These are phyloP conservation scores for Teratosphaeria destructans DNA, from an alignment of 2,329 filamentous ascomycete genomes.

Conservation along the genomic window DNA sequence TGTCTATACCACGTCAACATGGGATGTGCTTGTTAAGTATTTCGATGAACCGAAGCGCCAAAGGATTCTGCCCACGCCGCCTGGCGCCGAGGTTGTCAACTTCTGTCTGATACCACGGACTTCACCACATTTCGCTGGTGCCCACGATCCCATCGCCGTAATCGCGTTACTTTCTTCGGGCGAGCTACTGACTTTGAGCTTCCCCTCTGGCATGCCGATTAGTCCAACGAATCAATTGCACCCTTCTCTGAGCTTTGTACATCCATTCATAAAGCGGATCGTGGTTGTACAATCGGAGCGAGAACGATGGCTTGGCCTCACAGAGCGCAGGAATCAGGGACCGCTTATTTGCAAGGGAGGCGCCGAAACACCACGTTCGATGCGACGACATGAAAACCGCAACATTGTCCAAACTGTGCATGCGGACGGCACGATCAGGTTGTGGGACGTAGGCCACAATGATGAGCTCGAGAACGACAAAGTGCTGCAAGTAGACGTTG, in stretches of 20 bases:
- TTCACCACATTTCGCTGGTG: constrained; percentile 77
- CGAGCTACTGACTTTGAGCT: constrained; percentile 80
- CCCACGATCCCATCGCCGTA: constrained; percentile 82
- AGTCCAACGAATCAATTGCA: constrained; percentile 89
- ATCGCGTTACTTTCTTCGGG: constrained; percentile 73
- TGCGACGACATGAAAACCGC: constrained; percentile 69
- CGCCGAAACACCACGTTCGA: constrained; percentile 55
- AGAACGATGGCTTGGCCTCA: constrained; percentile 77
- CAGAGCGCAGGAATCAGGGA: constrained; percentile 70
- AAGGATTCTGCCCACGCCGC: constrained; percentile 62
- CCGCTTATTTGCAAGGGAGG: constrained; percentile 72
- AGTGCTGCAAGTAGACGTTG: constrained; percentile 76
- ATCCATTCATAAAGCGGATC: constrained; percentile 73
- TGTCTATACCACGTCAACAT: constrained; percentile 81
- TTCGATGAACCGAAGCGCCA: constrained; percentile 66
- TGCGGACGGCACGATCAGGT: constrained; percentile 77
- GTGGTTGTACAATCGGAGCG: constrained; percentile 63
- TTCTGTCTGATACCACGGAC: constrained; percentile 73
- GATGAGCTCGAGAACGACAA: constrained; percentile 85
- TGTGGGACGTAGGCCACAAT: constrained; percentile 86
- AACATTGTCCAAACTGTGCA: constrained; percentile 82
- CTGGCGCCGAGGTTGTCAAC: constrained; percentile 64
- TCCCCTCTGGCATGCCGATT: constrained; percentile 84
- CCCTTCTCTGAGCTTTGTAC: constrained; percentile 74
- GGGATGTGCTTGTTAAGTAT: constrained; percentile 71